Evolutionary conservation across 2,329 filamentous ascomycete species (phyloP).

Genomic region (Pseudogymnoascus sp.): DNA sequence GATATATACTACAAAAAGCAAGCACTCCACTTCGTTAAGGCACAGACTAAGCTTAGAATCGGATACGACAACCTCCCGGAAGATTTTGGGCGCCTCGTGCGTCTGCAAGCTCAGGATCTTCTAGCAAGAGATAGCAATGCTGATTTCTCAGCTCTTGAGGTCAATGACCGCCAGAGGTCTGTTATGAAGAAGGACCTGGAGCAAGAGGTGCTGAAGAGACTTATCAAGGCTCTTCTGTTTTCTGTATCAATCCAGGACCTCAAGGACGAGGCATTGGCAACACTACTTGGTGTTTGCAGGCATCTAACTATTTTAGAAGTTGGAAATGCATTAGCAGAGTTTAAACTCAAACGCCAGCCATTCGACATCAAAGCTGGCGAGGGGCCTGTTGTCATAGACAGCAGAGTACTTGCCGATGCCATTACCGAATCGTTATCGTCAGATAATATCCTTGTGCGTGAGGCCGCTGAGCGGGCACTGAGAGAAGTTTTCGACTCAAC

Average conservation of each 20-base stretch:
- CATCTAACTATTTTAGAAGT: constrained; percentile 90
- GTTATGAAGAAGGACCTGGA: constrained; percentile 80
- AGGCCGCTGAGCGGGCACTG: constrained; percentile 72
- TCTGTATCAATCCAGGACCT: constrained; percentile 76
- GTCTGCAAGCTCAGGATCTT: constrained; percentile 83
- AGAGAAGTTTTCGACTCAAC: constrained; percentile 69
- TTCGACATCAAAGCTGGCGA: constrained; percentile 85
- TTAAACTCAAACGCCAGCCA: constrained; percentile 65
- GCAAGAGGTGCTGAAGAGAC: constrained; percentile 70
- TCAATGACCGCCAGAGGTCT: constrained; percentile 71
- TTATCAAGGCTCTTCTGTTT: constrained; percentile 83
- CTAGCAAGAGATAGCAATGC: constrained; percentile 61
- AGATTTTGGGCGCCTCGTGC: constrained; percentile 73
- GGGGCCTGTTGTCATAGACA: constrained; percentile 78
- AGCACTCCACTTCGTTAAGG: constrained; percentile 76
- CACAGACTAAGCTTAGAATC: constrained; percentile 83
- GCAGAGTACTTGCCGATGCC: constrained; percentile 77
- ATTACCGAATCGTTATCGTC: constrained; percentile 85
- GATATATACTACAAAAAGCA: constrained; percentile 90
- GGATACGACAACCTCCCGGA: constrained; percentile 83
- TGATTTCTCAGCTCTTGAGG: constrained; percentile 61
- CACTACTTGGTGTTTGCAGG: constrained; percentile 72
- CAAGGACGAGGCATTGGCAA: constrained; percentile 62
- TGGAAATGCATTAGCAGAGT: constrained; percentile 70
- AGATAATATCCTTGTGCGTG: constrained; percentile 69